These are phyloP conservation scores for Calocybe gangraenosa DNA, from an alignment of 768 basidiomycete genomes.

Conservation along the genomic window DNA sequence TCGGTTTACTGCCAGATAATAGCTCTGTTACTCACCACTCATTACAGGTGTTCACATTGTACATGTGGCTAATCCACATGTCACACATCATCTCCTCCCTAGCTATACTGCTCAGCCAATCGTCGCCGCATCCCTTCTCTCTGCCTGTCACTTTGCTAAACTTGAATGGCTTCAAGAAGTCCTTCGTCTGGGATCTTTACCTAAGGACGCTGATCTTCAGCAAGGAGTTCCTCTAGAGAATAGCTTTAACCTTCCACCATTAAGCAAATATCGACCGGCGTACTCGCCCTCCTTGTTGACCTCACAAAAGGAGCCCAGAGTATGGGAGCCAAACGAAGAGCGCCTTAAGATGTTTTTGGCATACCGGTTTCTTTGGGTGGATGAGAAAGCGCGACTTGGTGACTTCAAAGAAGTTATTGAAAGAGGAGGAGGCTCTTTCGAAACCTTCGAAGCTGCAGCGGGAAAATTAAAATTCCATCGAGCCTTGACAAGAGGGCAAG, in stretches of 20 bases:
- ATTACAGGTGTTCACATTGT: slow-evolving; percentile 53
- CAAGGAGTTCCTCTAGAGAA: slow-evolving; percentile 43
- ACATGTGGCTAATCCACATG: slow-evolving; percentile 35
- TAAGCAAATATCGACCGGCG: slow-evolving; percentile 53
- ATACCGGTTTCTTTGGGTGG: slow-evolving; percentile 57
- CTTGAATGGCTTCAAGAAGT: slow-evolving; percentile 66
- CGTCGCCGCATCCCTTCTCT: slow-evolving; percentile 57
- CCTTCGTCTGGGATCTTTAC: slow-evolving; percentile 42
- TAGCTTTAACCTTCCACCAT: slow-evolving; percentile 43
- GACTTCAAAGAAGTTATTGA: slow-evolving; percentile 52
- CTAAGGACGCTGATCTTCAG: slow-evolving; percentile 27
- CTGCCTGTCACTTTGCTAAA: slow-evolving; percentile 55
- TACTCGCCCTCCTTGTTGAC: slow-evolving; percentile 49
- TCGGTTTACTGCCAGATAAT: slow-evolving; percentile 21
- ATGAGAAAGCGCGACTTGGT: slow-evolving; percentile 47
- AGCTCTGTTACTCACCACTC: background rate
- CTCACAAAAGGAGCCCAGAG: slow-evolving; percentile 43
- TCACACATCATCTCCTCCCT: slow-evolving; percentile 64
- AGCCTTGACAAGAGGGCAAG: slow-evolving; percentile 46
- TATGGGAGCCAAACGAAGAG: slow-evolving; percentile 69
- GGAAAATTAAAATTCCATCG: slow-evolving; percentile 49
- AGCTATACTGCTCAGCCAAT: slow-evolving; percentile 44
- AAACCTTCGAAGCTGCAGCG: slow-evolving; percentile 50
- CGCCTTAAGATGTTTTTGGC: slow-evolving; percentile 49
- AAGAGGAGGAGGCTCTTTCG: slow-evolving; percentile 57